Evolutionary conservation across 164 flowering plant genomes (phyloP).

Genomic region (Cinnamomum micranthum): DNA sequence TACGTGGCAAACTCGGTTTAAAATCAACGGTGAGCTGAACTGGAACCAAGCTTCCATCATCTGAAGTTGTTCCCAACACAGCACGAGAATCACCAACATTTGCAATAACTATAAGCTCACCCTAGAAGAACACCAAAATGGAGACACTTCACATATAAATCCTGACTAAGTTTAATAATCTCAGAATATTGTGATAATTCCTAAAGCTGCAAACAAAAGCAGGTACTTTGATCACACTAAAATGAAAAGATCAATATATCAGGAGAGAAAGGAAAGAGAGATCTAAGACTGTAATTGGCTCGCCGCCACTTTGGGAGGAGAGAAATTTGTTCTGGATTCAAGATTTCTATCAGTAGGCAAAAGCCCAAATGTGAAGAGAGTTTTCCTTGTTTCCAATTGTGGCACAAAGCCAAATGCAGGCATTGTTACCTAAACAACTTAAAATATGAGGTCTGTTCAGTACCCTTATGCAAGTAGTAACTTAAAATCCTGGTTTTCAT

Average conservation of each 20-base stretch:
- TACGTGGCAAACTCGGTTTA: slow-evolving; percentile 83
- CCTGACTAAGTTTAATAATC: background rate
- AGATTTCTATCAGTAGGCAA: background rate
- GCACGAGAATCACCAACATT: slow-evolving; percentile 96
- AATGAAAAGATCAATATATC: background rate
- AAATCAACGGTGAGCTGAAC: slow-evolving; percentile 77
- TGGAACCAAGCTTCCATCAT: slow-evolving; percentile 67
- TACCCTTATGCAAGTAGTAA: background rate
- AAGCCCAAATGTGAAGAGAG: background rate
- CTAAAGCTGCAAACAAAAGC: background rate
- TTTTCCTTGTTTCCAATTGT: background rate
- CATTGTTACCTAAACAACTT: background rate
- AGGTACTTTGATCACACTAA: background rate
- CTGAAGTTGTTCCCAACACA: slow-evolving; percentile 69
- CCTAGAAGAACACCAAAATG: slow-evolving; percentile 36
- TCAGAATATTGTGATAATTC: background rate
- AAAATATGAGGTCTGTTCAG: background rate
- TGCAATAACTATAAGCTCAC: slow-evolving; percentile 57
- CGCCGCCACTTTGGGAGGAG: background rate
- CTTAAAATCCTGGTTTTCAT: background rate
- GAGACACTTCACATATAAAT: slow-evolving; percentile 6
- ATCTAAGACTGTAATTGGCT: background rate
- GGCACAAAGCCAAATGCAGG: background rate
- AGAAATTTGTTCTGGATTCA: background rate
- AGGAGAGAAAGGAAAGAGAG: background rate